Evolutionary conservation across 2,329 filamentous ascomycete species (phyloP), one percentile per base, ranked within the genome.

Genomic region (Fusarium heterosporum): DNA sequence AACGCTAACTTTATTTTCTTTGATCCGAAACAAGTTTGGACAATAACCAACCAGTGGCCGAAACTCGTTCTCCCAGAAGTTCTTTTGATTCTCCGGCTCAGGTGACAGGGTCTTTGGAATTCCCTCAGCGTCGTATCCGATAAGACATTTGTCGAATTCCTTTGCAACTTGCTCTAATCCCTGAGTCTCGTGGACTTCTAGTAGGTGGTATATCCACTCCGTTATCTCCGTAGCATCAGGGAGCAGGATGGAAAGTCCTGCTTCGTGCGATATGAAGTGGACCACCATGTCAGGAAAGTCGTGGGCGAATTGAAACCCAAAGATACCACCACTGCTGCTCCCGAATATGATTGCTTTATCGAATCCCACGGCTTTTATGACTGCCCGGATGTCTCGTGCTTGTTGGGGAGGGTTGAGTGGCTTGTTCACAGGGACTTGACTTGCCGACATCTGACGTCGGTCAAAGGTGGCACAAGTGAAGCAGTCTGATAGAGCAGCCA

Each of bases 361-460:
- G 0, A 55, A 56, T 0, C 57, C 42, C 1, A 61, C 4, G 0
- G 57, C 59, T 3, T 26, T 22, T 4, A 61, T 62, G 2, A 61
- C 22, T 0, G 57, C 30, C 19, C 30, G 25, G 4, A 61, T 25
- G 2, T 61, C 59, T 6, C 59, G 59, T 0, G 57, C 59, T 25
- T 61, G 59, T 30, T 61, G 59, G 2, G 59, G 34, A 12, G 34
- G 34, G 0, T 36, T 61, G 0, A 61, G 1, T 4, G 41, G 28
- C 2, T 62, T 56, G 14, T 62, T 61, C 8, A 61, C 7, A 0
- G n/a, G 16, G n/a, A 62, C 59, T 39, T 62, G 57, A 0, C 59
- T 61, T 1, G 59, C 57, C 4, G 59, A 62, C 57, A 61, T 61
- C 25, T 61, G 57, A 1, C 57, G 59, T 9, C 59, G 43, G 10